phyloP scores from a whole-genome alignment of 495 filamentous ascomycete species.

The Aspergillus conjunctus region DNA sequence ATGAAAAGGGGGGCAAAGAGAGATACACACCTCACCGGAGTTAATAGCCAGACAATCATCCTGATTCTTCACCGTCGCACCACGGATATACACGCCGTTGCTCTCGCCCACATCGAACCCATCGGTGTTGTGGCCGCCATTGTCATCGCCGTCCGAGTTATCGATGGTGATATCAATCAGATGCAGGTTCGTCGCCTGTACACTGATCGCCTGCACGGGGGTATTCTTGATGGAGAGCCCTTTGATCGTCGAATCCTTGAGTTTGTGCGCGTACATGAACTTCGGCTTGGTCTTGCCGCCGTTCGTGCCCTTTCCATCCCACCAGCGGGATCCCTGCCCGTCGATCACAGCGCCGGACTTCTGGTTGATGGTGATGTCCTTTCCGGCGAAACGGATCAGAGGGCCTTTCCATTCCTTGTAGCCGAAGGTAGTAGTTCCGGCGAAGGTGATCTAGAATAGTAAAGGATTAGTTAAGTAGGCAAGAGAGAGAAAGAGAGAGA shows the following conservation, averaged over 20 bases:
- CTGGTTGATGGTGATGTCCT: slow-evolving; percentile 46
- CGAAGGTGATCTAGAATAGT: slow-evolving; percentile 47
- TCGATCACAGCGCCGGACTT: slow-evolving; percentile 44
- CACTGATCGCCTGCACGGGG: slow-evolving; percentile 63
- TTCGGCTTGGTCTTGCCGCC: slow-evolving; percentile 61
- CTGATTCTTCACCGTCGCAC: slow-evolving; percentile 60
- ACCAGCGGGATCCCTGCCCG: slow-evolving; percentile 51
- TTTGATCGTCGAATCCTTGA: slow-evolving; percentile 46
- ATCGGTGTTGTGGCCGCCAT: slow-evolving; percentile 65
- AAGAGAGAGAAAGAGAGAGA: not conserved
- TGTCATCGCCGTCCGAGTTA: slow-evolving; percentile 57
- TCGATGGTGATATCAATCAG: slow-evolving; percentile 59
- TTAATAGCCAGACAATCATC: slow-evolving; percentile 68
- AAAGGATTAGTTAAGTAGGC: not conserved
- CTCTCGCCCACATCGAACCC: slow-evolving; percentile 62
- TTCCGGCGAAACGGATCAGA: slow-evolving; percentile 50
- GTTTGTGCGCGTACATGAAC: slow-evolving; percentile 56
- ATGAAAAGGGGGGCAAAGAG: no score
- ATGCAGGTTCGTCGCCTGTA: slow-evolving; percentile 54
- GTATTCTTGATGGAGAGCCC: slow-evolving; percentile 56
- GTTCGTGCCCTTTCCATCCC: slow-evolving; percentile 56
- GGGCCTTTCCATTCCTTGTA: slow-evolving; percentile 59
- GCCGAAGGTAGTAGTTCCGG: slow-evolving; percentile 54
- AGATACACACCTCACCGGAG: slow-evolving; percentile 47
- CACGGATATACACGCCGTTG: slow-evolving; percentile 53